These are phyloP conservation scores for Xylaria digitata DNA, from an alignment of 2,329 filamentous ascomycete species.

Conservation along the genomic window DNA sequence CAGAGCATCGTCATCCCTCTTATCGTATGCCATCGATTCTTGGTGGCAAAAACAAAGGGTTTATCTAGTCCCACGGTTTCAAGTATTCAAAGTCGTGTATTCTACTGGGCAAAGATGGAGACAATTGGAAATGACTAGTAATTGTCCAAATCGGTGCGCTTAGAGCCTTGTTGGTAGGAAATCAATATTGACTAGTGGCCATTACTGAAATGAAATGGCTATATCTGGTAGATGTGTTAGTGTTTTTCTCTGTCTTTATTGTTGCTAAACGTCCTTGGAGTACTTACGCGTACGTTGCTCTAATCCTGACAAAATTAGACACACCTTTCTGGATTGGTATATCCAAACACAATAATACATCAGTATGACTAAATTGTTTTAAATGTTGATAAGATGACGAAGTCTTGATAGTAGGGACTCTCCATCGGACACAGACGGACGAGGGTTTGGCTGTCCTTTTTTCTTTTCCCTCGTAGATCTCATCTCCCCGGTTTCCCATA, in stretches of 20 bases:
- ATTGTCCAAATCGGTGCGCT: neutral
- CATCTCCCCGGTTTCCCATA: conserved; percentile 22
- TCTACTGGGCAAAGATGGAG: neutral
- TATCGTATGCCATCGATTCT: neutral
- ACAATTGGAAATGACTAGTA: no score
- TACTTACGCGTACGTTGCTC: conserved; percentile 1
- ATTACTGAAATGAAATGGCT: neutral
- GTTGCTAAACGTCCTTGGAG: conserved; percentile 1
- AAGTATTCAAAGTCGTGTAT: neutral
- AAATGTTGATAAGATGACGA: neutral
- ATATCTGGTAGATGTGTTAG: neutral
- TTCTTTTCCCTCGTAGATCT: conserved; percentile 15
- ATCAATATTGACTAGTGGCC: neutral
- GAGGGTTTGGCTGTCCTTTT: neutral
- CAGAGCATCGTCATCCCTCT: neutral
- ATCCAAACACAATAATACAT: conserved; percentile 5
- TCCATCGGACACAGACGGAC: neutral
- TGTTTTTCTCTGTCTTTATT: neutral
- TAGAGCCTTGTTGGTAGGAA: neutral
- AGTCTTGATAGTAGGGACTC: conserved; percentile 3
- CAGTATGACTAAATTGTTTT: neutral
- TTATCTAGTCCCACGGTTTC: neutral
- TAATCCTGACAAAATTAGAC: conserved; percentile 2
- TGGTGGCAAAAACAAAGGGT: neutral
- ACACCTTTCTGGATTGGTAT: conserved; percentile 7